phyloP scores from a whole-genome alignment of 768 basidiomycete genomes.

The Coprinopsis sp. region DNA sequence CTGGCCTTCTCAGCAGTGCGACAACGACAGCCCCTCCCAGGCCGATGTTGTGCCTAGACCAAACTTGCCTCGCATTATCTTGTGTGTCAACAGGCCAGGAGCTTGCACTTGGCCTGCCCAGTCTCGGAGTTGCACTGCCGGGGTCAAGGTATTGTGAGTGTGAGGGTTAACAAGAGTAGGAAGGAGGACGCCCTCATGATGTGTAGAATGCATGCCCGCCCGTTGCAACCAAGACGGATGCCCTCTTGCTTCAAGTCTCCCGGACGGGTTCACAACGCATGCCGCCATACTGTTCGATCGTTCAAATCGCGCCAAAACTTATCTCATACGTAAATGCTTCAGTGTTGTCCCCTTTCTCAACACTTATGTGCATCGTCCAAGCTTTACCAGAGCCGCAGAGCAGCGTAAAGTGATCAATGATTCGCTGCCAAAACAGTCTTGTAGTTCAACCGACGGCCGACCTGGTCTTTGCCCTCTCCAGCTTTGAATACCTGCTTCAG shows the following conservation, averaged over 20 bases:
- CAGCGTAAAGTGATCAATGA: conserved; percentile 81
- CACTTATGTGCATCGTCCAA: conserved; percentile 64
- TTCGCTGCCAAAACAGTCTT: conserved; percentile 85
- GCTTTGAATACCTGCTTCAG: conserved; percentile 63
- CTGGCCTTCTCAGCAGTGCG: conserved; percentile 69
- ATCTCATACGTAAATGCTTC: conserved; percentile 19
- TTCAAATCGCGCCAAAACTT: neutral
- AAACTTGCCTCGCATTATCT: conserved; percentile 70
- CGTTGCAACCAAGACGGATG: conserved; percentile 82
- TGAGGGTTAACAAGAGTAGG: neutral
- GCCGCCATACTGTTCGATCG: conserved; percentile 59
- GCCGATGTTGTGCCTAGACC: conserved; percentile 80
- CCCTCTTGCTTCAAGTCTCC: conserved; percentile 85
- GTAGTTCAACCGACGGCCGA: conserved; percentile 84
- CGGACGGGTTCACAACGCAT: conserved; percentile 83
- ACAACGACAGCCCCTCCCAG: conserved; percentile 79
- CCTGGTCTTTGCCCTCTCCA: conserved; percentile 61
- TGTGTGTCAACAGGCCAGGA: conserved; percentile 57
- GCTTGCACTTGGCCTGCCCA: conserved; percentile 88
- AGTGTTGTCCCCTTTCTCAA: conserved; percentile 75
- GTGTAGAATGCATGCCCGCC: conserved; percentile 83
- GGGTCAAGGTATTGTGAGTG: conserved; percentile 1
- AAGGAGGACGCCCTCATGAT: conserved; percentile 57
- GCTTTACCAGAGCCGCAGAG: conserved; percentile 67
- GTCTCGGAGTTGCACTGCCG: conserved; percentile 66